A percentile compares a stretch with the other conserved stretches of the same genome.
Evolutionary conservation across 1,284 basidiomycete species (phyloP).

Genomic region (Trichosporon asahii): DNA sequence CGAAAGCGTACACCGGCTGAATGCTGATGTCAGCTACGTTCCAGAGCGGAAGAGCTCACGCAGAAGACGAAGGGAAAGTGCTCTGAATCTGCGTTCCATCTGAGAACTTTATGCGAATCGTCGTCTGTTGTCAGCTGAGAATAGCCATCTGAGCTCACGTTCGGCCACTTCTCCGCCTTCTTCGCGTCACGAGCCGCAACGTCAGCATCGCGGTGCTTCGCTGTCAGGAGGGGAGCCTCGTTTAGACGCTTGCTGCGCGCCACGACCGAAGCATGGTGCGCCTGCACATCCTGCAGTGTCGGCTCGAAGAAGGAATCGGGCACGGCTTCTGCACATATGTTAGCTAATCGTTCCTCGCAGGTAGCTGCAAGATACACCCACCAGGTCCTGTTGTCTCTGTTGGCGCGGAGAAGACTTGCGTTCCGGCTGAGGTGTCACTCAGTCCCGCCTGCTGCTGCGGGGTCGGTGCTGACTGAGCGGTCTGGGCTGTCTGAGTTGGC

Average conservation of each 20-base stretch:
- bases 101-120: conserved; percentile 48
- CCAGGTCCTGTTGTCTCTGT: not conserved
- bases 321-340: not conserved
- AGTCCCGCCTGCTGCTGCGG: not conserved
- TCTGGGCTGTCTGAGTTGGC: not conserved
- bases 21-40: conserved; percentile 34
- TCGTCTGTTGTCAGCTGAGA: conserved; percentile 32
- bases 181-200: conserved; percentile 32
- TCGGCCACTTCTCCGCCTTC: conserved; percentile 48
- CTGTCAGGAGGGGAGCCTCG: conserved; percentile 44
- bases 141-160: conserved; percentile 27
- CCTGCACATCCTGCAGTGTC: conserved; percentile 42
- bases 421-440: not conserved
- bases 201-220: conserved; percentile 45
- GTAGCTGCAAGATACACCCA: too few species aligned
- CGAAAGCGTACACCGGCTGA: conserved; percentile 50
- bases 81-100: conserved; percentile 50
- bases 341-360: too few species aligned
- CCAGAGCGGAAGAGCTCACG: conserved; percentile 31
- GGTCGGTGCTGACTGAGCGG: not conserved
- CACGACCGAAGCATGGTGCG: conserved; percentile 37
- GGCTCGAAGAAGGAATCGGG: conserved; percentile 45
- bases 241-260: conserved; percentile 40
- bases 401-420: conserved; percentile 1
- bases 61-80: conserved; percentile 41